phyloP scores from a whole-genome alignment of 441 rosid species.

The Gossypium davidsonii region DNA sequence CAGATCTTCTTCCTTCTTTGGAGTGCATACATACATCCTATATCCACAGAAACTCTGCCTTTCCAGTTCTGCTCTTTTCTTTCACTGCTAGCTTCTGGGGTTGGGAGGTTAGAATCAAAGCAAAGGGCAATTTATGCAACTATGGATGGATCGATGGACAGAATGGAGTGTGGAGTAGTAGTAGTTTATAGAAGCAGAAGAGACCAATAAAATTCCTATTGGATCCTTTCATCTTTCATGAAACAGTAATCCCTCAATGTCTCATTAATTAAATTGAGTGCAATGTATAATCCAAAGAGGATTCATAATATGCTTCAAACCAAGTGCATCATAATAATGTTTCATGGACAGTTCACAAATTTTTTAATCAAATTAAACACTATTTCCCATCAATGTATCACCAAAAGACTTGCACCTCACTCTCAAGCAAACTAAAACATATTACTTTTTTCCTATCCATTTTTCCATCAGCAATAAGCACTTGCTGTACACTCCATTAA shows the following conservation, averaged over 20 bases:
- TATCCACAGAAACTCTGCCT: neutral
- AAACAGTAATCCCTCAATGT: neutral
- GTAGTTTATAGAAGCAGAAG: neutral
- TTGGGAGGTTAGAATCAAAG: neutral
- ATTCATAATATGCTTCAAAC: too few species aligned
- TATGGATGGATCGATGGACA: neutral
- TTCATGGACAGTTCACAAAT: too few species aligned
- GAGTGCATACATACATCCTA: neutral
- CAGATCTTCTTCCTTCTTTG: neutral
- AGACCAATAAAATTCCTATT: neutral
- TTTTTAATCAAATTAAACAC: too few species aligned
- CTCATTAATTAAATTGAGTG: neutral
- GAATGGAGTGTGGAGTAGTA: neutral
- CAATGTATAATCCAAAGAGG: conserved; percentile 1
- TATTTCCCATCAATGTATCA: too few species aligned
- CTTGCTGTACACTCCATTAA: too few species aligned
- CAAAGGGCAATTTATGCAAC: neutral
- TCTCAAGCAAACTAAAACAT: too few species aligned
- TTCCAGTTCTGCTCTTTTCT: neutral
- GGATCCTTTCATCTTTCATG: neutral
- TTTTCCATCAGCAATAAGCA: too few species aligned
- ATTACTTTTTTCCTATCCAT: too few species aligned
- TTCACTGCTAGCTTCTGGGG: neutral
- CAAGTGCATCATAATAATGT: too few species aligned
- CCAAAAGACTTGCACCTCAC: too few species aligned